Conservation (phyloP, 805 yeast species). For the Tetrapisispora taiwanensis region DNA sequence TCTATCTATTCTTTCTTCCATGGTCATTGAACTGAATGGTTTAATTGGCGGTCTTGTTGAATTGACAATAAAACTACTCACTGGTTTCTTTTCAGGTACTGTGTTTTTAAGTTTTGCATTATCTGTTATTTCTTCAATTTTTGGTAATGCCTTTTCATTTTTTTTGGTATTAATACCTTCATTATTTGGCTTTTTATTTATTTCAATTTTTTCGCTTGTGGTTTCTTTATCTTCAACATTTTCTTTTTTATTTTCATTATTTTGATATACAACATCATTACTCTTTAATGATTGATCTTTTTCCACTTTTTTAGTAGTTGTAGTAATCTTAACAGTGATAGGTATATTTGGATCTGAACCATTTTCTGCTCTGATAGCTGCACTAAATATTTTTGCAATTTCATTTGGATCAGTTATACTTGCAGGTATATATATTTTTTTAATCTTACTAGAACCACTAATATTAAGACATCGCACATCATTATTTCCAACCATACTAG, state of each 20-base stretch:
- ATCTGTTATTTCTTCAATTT: no score
- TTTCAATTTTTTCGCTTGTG: no score
- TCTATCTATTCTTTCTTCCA: slow-evolving; percentile 19
- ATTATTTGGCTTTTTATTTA: no score
- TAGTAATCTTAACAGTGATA: not conserved
- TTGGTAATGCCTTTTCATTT: no score
- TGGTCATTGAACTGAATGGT: slow-evolving; percentile 7
- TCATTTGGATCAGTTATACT: slow-evolving; percentile 2
- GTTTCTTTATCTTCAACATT: not conserved
- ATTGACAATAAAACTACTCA: not conserved
- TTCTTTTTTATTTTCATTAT: no score
- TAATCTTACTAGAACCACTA: not conserved
- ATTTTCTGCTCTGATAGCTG: slow-evolving; percentile 8
- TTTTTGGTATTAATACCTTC: no score
- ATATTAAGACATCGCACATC: not conserved
- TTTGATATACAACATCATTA: no score
- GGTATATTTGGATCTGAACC: not conserved
- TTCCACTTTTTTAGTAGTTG: not conserved
- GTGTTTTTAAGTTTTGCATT: no score
- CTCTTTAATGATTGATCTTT: not conserved
- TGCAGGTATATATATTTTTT: slow-evolving; percentile 2
- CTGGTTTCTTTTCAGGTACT: not conserved
- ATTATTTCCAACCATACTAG: not conserved
- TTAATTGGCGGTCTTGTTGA: slow-evolving; percentile 2
- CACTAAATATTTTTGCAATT: slow-evolving; percentile 1